Evolutionary conservation across 345 rosid species (phyloP), one percentile per base, ranked within the genome.

Genomic region (Turnera subulata): DNA sequence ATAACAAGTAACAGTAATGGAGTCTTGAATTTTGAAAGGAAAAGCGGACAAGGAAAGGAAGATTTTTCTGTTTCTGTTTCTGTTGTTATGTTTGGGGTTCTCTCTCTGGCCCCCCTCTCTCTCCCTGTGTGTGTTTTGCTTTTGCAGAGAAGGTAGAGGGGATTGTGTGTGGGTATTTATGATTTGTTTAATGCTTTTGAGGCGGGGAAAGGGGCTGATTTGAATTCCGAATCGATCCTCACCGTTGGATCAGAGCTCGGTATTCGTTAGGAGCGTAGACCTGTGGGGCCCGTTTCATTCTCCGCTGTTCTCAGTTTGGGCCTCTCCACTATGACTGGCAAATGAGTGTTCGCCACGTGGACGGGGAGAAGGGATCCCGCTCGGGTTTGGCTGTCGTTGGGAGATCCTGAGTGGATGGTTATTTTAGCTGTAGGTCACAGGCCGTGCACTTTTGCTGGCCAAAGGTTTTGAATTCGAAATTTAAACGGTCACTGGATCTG

Each of bases 401-500:
- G 18, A 0, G 51, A 23, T 45, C 8, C 33, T 46, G 67, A 46
- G 49, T 19, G 43, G 49, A 18, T 16, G 22, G 48, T n/a, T 42
- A 42, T 42, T 57, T 40, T 17, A 19, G 15, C 40, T 15, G 53
- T 50, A 19, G 14, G 67, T 61, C 67, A 61, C 77, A 46, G 77
- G 18, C 59, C 5, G 73, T 50, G 26, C 39, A n/a, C n/a, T 6
- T 8, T 24, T 52, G 16, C 23, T 11, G 17, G 16, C 23, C 7
- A 17, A 18, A 47, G 2, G 4, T 38, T 62, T 71, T 47, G 71
- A 67, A 67, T 76, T 76, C 62, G 71, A 76, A 76, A 46, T 71
- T 64, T 50, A 76, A 76, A 76, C 80, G 76, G 80, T 71, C 68
- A 67, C 73, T 46, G 63, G 29, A 57, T 46, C 23, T 40, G 44